These are phyloP conservation scores for Flaveria trinervia DNA, from an alignment of 129 eudicot genomes.

Conservation along the genomic window DNA sequence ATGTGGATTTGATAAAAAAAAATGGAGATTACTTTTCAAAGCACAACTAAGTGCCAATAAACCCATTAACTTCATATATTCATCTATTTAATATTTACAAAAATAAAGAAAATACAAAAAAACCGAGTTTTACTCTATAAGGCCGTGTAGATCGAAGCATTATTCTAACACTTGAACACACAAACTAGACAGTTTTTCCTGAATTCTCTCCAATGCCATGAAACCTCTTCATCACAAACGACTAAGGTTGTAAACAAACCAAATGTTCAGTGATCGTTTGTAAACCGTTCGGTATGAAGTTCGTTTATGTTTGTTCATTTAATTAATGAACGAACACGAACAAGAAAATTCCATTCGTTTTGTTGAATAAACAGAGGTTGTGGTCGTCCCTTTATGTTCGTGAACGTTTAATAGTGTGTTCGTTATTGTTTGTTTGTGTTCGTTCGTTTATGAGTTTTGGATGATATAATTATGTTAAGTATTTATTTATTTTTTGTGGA, in stretches of 20 bases:
- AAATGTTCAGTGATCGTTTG: no score
- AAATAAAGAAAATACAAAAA: neutral
- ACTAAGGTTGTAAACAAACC: conserved; percentile 20
- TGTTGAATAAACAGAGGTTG: no score
- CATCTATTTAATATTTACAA: conserved; percentile 14
- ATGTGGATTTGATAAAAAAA: neutral
- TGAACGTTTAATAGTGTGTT: no score
- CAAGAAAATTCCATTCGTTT: no score
- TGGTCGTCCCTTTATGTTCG: no score
- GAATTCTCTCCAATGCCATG: conserved; percentile 60
- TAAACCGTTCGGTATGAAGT: no score
- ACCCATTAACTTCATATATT: conserved; percentile 13
- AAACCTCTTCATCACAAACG: conserved; percentile 77
- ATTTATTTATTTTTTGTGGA: no score
- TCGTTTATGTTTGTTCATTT: no score
- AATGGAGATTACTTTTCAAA: neutral
- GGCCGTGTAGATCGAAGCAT: conserved; percentile 69
- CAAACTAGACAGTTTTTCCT: conserved; percentile 47
- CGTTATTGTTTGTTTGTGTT: no score
- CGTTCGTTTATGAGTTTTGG: no score
- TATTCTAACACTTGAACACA: conserved; percentile 69
- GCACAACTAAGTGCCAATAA: conserved; percentile 8
- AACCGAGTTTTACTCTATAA: conserved; percentile 41
- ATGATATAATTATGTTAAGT: no score
- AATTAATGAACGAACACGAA: no score